Evolutionary conservation across 2,329 filamentous ascomycete genomes (phyloP).

Genomic region (Colletotrichum sp.): DNA sequence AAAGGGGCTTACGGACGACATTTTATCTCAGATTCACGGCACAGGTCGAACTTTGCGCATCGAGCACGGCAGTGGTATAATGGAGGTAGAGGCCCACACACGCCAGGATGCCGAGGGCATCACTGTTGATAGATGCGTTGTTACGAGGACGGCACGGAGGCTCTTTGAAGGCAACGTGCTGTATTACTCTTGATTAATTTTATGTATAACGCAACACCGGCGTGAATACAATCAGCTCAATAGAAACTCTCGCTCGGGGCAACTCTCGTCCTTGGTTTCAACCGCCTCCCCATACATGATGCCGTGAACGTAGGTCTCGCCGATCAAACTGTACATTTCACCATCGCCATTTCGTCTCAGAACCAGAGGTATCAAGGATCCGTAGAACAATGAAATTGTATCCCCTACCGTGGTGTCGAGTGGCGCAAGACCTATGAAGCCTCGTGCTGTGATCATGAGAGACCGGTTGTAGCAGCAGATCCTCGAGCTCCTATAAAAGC

Average conservation of each 20-base stretch:
- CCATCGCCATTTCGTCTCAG: neutral
- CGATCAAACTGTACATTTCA: neutral
- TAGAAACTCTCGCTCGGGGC: neutral
- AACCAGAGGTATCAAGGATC: neutral
- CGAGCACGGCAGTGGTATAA: conserved; percentile 32
- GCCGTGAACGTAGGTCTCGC: neutral
- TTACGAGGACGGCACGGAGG: conserved; percentile 34
- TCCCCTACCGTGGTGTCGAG: neutral
- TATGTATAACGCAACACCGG: neutral
- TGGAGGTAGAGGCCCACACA: conserved; percentile 28
- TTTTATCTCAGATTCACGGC: neutral
- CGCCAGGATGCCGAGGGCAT: conserved; percentile 21
- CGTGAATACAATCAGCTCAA: neutral
- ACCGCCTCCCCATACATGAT: neutral
- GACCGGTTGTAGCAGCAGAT: neutral
- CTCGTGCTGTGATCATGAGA: neutral
- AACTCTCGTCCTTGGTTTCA: neutral
- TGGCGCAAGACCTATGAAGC: neutral
- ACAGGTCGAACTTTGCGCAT: conserved; percentile 21
- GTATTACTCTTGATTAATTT: conserved; percentile 25
- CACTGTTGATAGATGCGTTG: conserved; percentile 29
- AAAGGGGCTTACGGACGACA: neutral
- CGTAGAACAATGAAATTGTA: neutral
- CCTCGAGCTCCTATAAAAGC: neutral
- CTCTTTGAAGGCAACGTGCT: conserved; percentile 35